Evolutionary conservation across 805 yeast species (phyloP), one percentile per base, ranked within the genome.

Genomic region (Kazachstania martiniae): DNA sequence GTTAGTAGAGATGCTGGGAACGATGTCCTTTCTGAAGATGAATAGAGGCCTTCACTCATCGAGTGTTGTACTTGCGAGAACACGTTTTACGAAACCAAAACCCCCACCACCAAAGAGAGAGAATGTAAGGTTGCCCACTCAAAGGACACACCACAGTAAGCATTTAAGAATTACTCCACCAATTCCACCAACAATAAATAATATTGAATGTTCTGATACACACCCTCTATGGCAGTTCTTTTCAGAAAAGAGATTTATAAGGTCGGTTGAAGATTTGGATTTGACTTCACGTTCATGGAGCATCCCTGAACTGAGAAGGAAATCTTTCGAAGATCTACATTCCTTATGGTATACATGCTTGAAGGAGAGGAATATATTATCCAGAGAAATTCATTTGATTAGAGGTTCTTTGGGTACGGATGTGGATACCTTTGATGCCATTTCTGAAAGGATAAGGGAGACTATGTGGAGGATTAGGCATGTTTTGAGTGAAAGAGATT

Each of bases 191-290:
- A 71, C 91, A 2, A 77, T 71, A 33, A 65, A 68, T 41, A 83
- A 83, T 56, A 66, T 87, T 34, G 67, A 67, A 38, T 81, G 82
- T 21, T 69, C 74, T 10, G 89, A 79, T 4, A 81, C 80, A 53
- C 98, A 91, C 59, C 98, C 97, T 19, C 66, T 91, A 41, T 91
- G 95, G 95, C 87, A 82, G 47, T 91, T 91, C 55, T 91, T 89
- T 62, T 54, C 63, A 30, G 69, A 81, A 25, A 66, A 75, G 36
- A 65, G 68, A 46, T 73, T 76, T 38, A 59, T 81, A 38, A 70
- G 96, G 44, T 53, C 64, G 2, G 58, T 68, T 3, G 71, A 65
- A 2, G 82, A 77, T 15, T 47, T 74, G 18, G 63, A 70, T 31
- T 51, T 56, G 18, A 60, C 63, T 8, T 77, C 91, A 12, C 69